phyloP scores from a whole-genome alignment of 257 asterid species.

The Scutellaria baicalensis region DNA sequence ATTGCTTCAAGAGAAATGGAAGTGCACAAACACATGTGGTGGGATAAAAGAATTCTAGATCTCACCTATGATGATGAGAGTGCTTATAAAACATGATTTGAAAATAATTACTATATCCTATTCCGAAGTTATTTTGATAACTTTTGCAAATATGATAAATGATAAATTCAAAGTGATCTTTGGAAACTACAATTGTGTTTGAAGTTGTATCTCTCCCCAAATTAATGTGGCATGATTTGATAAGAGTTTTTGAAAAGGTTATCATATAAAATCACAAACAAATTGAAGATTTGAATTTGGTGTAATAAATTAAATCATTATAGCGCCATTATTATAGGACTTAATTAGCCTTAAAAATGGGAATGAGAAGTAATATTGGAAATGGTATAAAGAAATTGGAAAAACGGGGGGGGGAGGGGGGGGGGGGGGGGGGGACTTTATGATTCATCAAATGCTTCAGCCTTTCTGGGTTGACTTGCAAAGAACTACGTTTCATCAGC shows the following conservation, averaged over 20 bases:
- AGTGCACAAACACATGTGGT: not conserved
- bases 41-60: too few relatives aligned
- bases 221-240: not conserved
- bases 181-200: not conserved
- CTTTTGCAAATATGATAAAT: too few relatives aligned
- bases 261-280: constrained; percentile 8
- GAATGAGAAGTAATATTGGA: constrained; percentile 6
- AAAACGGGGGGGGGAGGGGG: constrained; percentile 1
- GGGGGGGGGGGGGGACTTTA: constrained; percentile 15
- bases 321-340: constrained; percentile 22
- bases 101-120: too few relatives aligned
- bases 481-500: constrained; percentile 25
- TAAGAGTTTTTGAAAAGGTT: too few relatives aligned
- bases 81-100: constrained; percentile 12
- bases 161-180: not conserved
- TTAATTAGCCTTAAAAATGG: constrained; percentile 12
- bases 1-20: constrained; percentile 5
- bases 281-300: constrained; percentile 24
- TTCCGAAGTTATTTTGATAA: too few relatives aligned
- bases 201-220: not conserved
- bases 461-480: constrained; percentile 47
- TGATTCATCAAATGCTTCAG: constrained; percentile 31
- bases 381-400: not conserved
- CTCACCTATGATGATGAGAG: too few relatives aligned
- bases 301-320: constrained; percentile 28